Base-by-base conservation (phyloP, 495 filamentous ascomycete species). In the Thermochaetoides thermophila region DNA sequence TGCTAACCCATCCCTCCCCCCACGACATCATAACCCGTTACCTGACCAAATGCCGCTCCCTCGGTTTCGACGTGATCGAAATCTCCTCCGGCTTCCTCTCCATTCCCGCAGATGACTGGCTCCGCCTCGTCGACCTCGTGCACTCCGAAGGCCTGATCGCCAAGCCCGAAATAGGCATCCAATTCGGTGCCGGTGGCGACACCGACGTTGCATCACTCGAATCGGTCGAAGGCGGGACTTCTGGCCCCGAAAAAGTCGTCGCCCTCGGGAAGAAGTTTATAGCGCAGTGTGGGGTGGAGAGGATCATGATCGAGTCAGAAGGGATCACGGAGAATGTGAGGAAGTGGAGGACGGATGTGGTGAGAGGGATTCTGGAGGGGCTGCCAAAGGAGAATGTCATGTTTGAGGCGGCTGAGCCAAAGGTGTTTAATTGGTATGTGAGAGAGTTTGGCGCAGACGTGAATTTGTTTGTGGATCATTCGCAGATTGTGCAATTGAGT, bases 251-350 rank as follows among this genome's bases (percentile, higher is more conserved):
- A 5, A 68, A 66, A 34, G 43, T 74, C 13, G 48, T 74, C 2
- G 57, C 62, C 20, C 37, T 72, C 36, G 66, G 59, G 29, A 63
- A 54, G 28, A 53, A 53, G 27, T 74, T 74, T 39, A 52, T 73
- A 10, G 26, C 27, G 7, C 52, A 72, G 21, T 60, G 48, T 0
- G 71, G 71, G 2, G 69, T 73, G 4, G 65, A 75, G 43, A 59
- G 70, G 2, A 46, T 73, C 31, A 73, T 74, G 69, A 69, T 73
- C 34, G 69, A 74, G 43, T 70, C 64, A n/a, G 69, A 73, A 46
- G 70, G 68, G 0, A 73, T 73, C 41, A 73, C 70, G 5, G 69
- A 73, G 55, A 73, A 73, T 38, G 67, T 74, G 7, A 55, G 46
- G 28, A 49, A 52, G 12, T 74, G 71, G 71, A 50, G 66, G 23